Conservation (phyloP, 495 filamentous ascomycete genomes). For the Aspergillus cristatus region DNA sequence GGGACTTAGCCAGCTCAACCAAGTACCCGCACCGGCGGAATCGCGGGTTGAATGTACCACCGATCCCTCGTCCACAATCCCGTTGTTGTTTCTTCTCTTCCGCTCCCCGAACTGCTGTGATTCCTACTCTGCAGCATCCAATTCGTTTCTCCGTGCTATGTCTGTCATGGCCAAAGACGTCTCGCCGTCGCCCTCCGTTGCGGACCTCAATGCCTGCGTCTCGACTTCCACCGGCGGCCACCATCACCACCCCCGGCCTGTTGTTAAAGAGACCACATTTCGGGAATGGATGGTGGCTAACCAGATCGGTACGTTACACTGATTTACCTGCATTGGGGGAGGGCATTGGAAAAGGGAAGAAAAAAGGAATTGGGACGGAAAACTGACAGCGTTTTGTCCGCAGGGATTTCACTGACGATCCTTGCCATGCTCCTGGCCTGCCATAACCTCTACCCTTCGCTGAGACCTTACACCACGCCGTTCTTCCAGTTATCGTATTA, state of each 20-base stretch:
- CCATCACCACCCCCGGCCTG: constrained; percentile 15
- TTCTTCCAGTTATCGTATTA: constrained; percentile 84
- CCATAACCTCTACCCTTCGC: constrained; percentile 70
- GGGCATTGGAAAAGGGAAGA: constrained; percentile 2
- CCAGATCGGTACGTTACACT: constrained; percentile 38
- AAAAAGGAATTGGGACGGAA: too few relatives aligned
- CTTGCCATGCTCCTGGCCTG: constrained; percentile 67
- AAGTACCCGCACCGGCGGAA: too few relatives aligned
- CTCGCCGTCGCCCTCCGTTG: constrained; percentile 17
- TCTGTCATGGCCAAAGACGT: constrained; percentile 27
- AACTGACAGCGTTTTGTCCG: not conserved
- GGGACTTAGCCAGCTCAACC: too few relatives aligned
- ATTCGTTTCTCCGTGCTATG: too few relatives aligned
- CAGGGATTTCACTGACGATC: constrained; percentile 71
- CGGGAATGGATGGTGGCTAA: constrained; percentile 43
- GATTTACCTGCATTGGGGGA: too few relatives aligned
- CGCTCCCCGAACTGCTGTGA: not conserved
- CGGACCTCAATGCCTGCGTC: constrained; percentile 37
- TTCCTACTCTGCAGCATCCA: not conserved
- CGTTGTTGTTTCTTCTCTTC: not conserved
- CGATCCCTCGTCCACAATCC: too few relatives aligned
- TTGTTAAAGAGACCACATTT: constrained; percentile 38
- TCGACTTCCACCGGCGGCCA: constrained; percentile 27
- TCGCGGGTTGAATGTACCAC: too few relatives aligned
- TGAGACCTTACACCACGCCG: constrained; percentile 66